Evolutionary conservation across 306 rosid genomes (phyloP).

Genomic region (Rosa rugosa): DNA sequence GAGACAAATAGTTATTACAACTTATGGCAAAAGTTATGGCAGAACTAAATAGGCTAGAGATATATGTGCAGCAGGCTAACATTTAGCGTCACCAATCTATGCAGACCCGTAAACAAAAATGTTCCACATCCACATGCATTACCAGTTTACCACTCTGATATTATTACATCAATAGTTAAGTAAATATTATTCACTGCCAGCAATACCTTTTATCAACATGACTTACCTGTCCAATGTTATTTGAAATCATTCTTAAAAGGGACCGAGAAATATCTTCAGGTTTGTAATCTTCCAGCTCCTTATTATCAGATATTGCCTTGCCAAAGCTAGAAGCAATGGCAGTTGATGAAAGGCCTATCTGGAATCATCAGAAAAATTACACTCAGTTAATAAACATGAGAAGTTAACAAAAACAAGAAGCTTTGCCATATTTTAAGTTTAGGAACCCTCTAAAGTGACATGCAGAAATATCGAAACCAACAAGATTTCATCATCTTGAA

Average conservation of each 20-base stretch:
- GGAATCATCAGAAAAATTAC: constrained; percentile 31
- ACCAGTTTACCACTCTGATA: neutral
- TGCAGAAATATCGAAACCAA: constrained; percentile 2
- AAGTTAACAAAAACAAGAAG: constrained; percentile 8
- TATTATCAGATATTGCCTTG: constrained; percentile 76
- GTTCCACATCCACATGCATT: neutral
- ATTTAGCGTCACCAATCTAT: neutral
- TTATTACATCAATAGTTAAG: neutral
- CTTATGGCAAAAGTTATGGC: neutral
- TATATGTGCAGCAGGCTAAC: neutral
- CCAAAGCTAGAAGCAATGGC: constrained; percentile 98
- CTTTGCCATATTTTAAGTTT: neutral
- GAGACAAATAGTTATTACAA: neutral
- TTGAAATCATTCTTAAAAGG: constrained; percentile 90
- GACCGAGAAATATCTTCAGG: constrained; percentile 93
- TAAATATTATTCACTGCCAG: constrained; percentile 2
- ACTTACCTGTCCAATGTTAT: constrained; percentile 92
- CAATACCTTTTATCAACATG: constrained; percentile 5
- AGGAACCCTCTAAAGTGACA: constrained; percentile 4
- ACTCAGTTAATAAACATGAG: constrained; percentile 21
- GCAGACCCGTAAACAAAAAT: neutral
- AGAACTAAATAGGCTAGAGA: neutral
- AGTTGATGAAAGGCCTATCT: constrained; percentile 86
- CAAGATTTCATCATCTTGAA: constrained; percentile 15
- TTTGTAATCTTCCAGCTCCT: constrained; percentile 69